phyloP scores from a whole-genome alignment of 805 yeast species.

The Pichia nanzhaoensis region DNA sequence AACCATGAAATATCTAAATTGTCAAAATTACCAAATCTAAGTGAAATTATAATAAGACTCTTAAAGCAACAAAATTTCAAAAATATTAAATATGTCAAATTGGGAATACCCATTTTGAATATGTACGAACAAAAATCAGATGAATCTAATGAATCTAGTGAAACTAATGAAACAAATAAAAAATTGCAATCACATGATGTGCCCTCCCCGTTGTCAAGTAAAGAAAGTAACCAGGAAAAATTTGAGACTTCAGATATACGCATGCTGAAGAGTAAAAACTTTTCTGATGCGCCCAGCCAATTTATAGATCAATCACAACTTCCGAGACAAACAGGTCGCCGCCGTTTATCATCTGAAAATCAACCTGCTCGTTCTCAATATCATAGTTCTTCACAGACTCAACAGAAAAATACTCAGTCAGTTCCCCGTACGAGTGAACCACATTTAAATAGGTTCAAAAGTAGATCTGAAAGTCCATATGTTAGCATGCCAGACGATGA shows the following conservation, averaged over 20 bases:
- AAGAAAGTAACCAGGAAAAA: no score
- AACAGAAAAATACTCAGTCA: neutral
- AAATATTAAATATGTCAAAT: conserved; percentile 6
- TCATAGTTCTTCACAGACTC: neutral
- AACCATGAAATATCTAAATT: conserved; percentile 7
- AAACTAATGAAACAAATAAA: neutral
- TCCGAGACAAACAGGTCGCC: no score
- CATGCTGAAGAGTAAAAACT: no score
- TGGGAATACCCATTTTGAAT: conserved; percentile 6
- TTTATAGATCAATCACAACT: no score
- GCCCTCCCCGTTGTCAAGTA: no score
- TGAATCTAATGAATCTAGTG: neutral
- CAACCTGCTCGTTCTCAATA: no score
- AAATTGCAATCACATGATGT: no score
- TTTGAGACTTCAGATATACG: no score
- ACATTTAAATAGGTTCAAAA: neutral
- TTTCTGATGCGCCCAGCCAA: no score
- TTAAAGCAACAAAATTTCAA: conserved; percentile 1
- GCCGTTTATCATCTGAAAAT: no score
- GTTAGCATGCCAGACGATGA: neutral
- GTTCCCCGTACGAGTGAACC: neutral
- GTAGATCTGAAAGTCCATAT: neutral
- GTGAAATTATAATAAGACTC: neutral
- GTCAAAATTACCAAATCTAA: conserved; percentile 1
- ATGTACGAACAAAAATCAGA: neutral